Conservation (phyloP, 495 filamentous ascomycete genomes). For the Penicillium ochrochloron region DNA sequence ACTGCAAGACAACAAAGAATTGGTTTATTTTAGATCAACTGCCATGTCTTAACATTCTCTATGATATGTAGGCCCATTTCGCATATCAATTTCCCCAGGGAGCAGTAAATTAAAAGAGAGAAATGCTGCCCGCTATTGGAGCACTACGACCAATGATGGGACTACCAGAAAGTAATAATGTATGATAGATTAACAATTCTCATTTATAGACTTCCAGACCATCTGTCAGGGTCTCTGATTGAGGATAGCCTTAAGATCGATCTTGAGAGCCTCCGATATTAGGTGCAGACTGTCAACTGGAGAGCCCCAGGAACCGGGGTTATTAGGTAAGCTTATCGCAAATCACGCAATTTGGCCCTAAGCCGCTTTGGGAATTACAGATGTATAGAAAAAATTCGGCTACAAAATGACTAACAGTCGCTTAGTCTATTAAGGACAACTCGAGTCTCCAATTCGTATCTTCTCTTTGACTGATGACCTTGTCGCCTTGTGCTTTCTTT, state of each 20-base stretch:
- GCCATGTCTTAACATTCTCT: not conserved
- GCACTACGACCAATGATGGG: not conserved
- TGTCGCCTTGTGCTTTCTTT: not conserved
- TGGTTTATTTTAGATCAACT: not conserved
- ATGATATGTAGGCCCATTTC: not conserved
- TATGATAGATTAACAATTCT: not conserved
- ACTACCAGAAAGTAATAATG: not conserved
- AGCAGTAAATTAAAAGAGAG: not conserved
- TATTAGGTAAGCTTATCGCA: constrained; percentile 22
- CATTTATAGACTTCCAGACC: not conserved
- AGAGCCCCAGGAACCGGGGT: not conserved
- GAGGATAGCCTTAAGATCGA: not conserved
- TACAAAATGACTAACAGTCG: constrained; percentile 2
- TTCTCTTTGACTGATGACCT: not conserved
- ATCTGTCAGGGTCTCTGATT: not conserved
- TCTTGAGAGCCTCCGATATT: not conserved
- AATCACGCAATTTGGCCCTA: constrained; percentile 35
- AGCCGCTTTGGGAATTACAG: constrained; percentile 23
- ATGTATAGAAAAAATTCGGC: constrained; percentile 30
- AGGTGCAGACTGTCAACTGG: not conserved
- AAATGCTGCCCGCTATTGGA: not conserved
- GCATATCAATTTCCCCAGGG: not conserved
- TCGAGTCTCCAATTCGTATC: not conserved
- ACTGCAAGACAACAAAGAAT: not conserved
- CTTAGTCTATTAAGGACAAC: constrained; percentile 2